phyloP scores from a whole-genome alignment of 805 yeast genomes.

The Candida golubevii region DNA sequence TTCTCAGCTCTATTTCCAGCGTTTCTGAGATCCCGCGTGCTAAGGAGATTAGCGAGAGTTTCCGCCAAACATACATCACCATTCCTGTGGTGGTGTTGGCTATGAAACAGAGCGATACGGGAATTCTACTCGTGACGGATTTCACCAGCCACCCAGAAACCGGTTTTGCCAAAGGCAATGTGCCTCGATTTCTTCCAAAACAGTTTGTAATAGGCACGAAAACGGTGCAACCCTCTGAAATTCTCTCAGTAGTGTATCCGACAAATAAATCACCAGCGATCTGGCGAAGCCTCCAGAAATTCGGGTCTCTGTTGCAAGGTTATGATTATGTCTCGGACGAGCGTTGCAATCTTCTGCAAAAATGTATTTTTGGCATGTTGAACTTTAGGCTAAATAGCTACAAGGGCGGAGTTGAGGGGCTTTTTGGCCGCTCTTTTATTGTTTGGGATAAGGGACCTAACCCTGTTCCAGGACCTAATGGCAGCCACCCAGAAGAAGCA shows the following conservation, averaged over 20 bases:
- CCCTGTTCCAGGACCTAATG: too few species aligned
- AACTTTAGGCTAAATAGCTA: constrained; percentile 5
- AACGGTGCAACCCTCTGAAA: constrained; percentile 1
- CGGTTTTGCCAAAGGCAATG: constrained; percentile 4
- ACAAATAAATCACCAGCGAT: neutral
- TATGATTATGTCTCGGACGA: neutral
- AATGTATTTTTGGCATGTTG: constrained; percentile 5
- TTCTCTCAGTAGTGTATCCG: constrained; percentile 11
- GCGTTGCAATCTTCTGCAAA: constrained; percentile 4
- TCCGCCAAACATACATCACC: neutral
- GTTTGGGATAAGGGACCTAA: too few species aligned
- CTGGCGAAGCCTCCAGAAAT: constrained; percentile 2
- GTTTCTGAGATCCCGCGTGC: constrained; percentile 1
- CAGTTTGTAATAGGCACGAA: constrained; percentile 4
- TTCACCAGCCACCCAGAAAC: constrained; percentile 12
- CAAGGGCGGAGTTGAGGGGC: constrained; percentile 11
- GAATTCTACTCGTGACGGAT: constrained; percentile 17
- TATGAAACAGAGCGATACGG: constrained; percentile 1
- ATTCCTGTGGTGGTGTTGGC: constrained; percentile 16
- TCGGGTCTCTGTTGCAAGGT: neutral
- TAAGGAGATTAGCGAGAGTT: neutral
- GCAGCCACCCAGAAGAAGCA: neutral
- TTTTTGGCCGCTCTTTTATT: neutral
- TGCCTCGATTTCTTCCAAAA: constrained; percentile 7
- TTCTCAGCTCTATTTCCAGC: neutral